phyloP scores from a whole-genome alignment of 2,329 filamentous ascomycete species.

The Eutypella sp. region DNA sequence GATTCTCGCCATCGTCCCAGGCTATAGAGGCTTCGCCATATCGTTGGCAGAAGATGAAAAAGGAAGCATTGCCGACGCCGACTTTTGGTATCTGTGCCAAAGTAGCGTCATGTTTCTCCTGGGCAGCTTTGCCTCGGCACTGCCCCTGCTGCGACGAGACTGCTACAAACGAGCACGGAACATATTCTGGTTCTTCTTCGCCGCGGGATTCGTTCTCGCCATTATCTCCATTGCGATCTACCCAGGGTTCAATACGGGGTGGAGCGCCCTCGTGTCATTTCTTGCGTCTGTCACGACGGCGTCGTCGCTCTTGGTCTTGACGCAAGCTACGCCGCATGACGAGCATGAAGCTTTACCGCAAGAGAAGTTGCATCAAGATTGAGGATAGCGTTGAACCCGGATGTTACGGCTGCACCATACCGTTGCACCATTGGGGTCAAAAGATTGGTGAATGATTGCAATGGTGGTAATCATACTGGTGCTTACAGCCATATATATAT shows the following conservation, averaged over 20 bases:
- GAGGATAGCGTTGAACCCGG: too few species aligned
- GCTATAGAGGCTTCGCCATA: background rate
- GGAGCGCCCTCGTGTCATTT: background rate
- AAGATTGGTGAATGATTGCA: too few species aligned
- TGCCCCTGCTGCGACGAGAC: background rate
- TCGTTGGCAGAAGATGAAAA: background rate
- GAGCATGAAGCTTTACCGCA: background rate
- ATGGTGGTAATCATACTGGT: too few species aligned
- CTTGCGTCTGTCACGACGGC: background rate
- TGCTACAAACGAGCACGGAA: background rate
- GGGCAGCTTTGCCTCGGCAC: background rate
- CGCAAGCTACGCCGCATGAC: background rate
- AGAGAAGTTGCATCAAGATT: background rate
- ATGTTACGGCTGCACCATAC: too few species aligned
- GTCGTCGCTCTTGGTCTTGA: background rate
- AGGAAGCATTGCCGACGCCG: background rate
- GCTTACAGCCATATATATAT: too few species aligned
- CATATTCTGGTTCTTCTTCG: background rate
- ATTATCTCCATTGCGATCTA: background rate
- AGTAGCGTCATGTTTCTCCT: background rate
- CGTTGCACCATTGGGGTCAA: too few species aligned
- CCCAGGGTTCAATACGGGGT: background rate
- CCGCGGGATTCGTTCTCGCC: background rate
- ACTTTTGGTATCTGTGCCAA: background rate
- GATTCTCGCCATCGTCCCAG: background rate